Evolutionary conservation across 2,329 filamentous ascomycete genomes (phyloP), one percentile per base, ranked within the genome.

Genomic region (Aspergillus sergii): DNA sequence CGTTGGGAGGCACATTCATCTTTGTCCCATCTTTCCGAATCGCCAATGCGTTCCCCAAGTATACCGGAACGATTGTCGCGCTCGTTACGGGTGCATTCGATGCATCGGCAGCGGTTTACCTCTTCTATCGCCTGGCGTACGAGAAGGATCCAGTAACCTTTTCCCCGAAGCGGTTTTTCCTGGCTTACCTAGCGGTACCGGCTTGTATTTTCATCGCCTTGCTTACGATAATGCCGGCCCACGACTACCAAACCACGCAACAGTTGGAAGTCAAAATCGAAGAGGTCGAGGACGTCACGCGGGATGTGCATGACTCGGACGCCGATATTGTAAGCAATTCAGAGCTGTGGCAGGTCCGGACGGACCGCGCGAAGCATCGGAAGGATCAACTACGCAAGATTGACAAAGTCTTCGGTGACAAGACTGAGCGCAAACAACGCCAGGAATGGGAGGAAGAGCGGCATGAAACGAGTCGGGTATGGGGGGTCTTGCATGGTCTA

Each of bases 11-110:
- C 0, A 91, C 91, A 0, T 94, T 92, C 69, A 88, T 91, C 58
- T 94, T 93, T 75, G 91, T 94, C 50, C 89, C 91, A 8, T 91
- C 89, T 3, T 94, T 94, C 76, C 91, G 94, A 77, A 86, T 94
- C 51, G 91, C 90, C 46, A 94, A 94, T 76, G 89, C 91, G 0
- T 94, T 95, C 71, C 91, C 91, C 0, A 86, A 85, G 60, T 84
- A 91, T 74, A 89, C 90, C 1, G 92, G 92, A 1, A 81, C 91
- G 10, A 91, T 95, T 66, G 83, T 95, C 4, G 91, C 92, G 1
- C 81, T 94, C 9, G 82, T 95, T 43, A 94, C 92, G 0, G 92
- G 92, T 14, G 91, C 91, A 5, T 95, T 94, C 73, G 92, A 95
- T 76, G 90, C 91, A 0, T 93, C 91, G 0, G 92, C 90, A 63